A percentile compares a stretch with the other conserved stretches of the same genome.
These are phyloP conservation scores for Aeminium ludgeri DNA, from an alignment of 495 filamentous ascomycete species.

Conservation along the genomic window DNA sequence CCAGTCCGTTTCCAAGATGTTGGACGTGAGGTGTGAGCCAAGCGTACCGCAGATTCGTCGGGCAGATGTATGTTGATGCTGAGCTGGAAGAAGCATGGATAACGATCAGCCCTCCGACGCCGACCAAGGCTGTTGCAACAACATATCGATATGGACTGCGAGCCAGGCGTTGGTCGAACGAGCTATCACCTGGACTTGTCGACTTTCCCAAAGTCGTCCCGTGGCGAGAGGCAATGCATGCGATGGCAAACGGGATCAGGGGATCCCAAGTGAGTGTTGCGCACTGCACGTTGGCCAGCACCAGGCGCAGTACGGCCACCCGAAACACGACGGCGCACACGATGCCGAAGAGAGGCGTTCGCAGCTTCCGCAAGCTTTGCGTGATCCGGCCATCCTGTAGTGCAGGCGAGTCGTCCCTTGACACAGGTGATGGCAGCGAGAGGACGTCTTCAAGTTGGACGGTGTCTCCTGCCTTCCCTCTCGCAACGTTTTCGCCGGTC, in stretches of 20 bases:
- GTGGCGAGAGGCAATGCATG: neutral
- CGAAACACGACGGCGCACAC: slow-evolving; percentile 17
- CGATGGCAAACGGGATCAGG: slow-evolving; percentile 11
- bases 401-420: slow-evolving; percentile 3
- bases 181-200: neutral
- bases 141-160: slow-evolving; percentile 13
- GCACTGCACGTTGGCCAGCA: slow-evolving; percentile 19
- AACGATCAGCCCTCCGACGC: slow-evolving; percentile 10
- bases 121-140: slow-evolving; percentile 11
- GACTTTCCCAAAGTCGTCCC: too few relatives aligned
- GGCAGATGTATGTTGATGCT: slow-evolving; percentile 20
- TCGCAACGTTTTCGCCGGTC: neutral
- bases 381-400: slow-evolving; percentile 9
- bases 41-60: slow-evolving; percentile 8
- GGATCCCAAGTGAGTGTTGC: slow-evolving; percentile 9
- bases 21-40: slow-evolving; percentile 14
- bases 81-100: slow-evolving; percentile 3
- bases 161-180: slow-evolving; percentile 5
- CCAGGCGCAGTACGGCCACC: slow-evolving; percentile 13
- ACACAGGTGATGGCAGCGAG: slow-evolving; percentile 1
- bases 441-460: slow-evolving; percentile 11
- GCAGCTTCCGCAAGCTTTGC: slow-evolving; percentile 11
- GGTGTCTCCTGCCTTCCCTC: slow-evolving; percentile 4
- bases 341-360: slow-evolving; percentile 12
- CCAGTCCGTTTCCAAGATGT: slow-evolving; percentile 12